A percentile compares a stretch with the other conserved stretches of the same genome.
phyloP scores from a whole-genome alignment of 2,329 filamentous ascomycete species.

The Exophiala xenobiotica region DNA sequence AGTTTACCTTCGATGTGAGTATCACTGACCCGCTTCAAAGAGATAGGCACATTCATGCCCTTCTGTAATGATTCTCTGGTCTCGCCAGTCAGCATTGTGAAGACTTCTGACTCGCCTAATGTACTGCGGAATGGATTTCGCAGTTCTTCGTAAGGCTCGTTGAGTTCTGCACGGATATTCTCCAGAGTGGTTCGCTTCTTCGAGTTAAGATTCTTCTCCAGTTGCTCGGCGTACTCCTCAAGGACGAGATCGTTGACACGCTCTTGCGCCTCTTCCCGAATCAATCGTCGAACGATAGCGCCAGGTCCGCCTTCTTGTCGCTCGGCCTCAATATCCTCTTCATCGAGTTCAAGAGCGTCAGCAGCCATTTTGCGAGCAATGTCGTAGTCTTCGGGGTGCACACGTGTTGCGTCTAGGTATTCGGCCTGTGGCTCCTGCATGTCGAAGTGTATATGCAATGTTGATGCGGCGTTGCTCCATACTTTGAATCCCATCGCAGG shows the following conservation, averaged over 20 bases:
- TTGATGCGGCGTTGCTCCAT: slow-evolving; percentile 96
- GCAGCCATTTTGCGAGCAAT: slow-evolving; percentile 97
- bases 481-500: slow-evolving; percentile 85
- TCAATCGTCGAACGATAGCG: slow-evolving; percentile 90
- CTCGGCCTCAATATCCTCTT: slow-evolving; percentile 96
- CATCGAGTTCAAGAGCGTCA: slow-evolving; percentile 91
- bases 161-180: slow-evolving; percentile 90
- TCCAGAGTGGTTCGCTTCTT: slow-evolving; percentile 94
- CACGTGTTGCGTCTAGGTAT: slow-evolving; percentile 92
- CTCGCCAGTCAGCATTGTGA: slow-evolving; percentile 95
- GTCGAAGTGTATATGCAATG: slow-evolving; percentile 86
- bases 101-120: slow-evolving; percentile 74
- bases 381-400: slow-evolving; percentile 98
- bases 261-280: slow-evolving; percentile 89
- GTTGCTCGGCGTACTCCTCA: slow-evolving; percentile 94
- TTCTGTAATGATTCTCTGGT: slow-evolving; percentile 78
- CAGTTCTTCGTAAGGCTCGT: slow-evolving; percentile 91
- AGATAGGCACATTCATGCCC: slow-evolving; percentile 89
- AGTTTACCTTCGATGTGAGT: slow-evolving; percentile 92
- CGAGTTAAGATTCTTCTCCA: slow-evolving; percentile 89
- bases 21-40: slow-evolving; percentile 74
- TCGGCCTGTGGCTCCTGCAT: slow-evolving; percentile 78
- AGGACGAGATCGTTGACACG: slow-evolving; percentile 94
- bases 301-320: slow-evolving; percentile 84
- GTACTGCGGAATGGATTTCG: slow-evolving; percentile 69